Base-by-base conservation (phyloP, 805 yeast species). In the Kluyveromyces starmeri region DNA sequence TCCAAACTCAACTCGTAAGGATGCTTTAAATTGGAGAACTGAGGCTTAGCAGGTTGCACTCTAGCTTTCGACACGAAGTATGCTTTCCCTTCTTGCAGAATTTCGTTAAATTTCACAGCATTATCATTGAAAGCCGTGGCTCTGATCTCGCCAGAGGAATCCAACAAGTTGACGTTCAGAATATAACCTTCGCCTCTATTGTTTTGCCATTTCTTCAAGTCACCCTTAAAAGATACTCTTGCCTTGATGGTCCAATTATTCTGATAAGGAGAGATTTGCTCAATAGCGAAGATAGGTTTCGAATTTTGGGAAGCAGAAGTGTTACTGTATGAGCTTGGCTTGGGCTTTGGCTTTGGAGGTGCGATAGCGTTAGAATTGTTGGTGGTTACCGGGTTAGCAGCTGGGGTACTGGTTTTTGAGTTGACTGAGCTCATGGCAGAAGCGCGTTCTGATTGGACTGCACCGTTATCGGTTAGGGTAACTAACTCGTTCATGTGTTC, bases 81-180 rank as follows among this genome's bases (percentile, higher is more conserved):
- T 6, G 83, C 94, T 58, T 82, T 78, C 22, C 95, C 96, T 53
- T 86, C 97, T 56, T 83, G 83, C 33, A 92, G 61, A 20, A 76
- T 50, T 46, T 80, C 83, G 62, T 73, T 78, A 53, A 73, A 81
- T 53, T 74, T 76, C 40, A 83, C 94, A 9, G 89, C 96, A 48
- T 73, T 71, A 24, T 84, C 89, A 56, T 83, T 83, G 61, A 92
- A 92, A 2, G 92, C 96, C 2, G 97, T 86, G 8, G 95, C 96
- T 51, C 92, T 73, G 47, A 92, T 92, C 64, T 92, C 97, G 50
- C 92, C 95, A 5, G 96, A 82, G 55, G 92, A 95, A 55, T 92
- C 98, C 38, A 89, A 62, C 39, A 92, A 75, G 47, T 85, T 84
- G 20, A 85, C 83, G 48, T 80, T 82, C 65, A 92, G 86, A 40